These are phyloP conservation scores for Hanseniaspora valbyensis DNA, from an alignment of 805 yeast species.

Conservation along the genomic window DNA sequence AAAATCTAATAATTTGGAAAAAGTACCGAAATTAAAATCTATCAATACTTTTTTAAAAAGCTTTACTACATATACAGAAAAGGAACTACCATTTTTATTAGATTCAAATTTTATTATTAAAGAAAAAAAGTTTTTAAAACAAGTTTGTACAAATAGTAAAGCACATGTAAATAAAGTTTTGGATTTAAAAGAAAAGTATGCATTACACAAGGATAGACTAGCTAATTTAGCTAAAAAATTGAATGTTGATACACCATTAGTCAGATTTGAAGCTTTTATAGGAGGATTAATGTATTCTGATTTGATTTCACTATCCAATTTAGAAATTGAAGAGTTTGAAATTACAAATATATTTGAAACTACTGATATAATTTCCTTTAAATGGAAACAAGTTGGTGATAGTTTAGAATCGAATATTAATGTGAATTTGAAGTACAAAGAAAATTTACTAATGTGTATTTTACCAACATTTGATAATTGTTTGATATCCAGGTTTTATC, in stretches of 20 bases:
- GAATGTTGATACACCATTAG: conserved; percentile 18
- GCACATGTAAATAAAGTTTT: background rate
- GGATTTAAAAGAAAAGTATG: background rate
- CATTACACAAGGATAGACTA: background rate
- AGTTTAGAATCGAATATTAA: conserved; percentile 5
- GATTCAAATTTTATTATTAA: conserved; percentile 4
- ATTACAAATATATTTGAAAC: conserved; percentile 25
- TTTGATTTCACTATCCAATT: conserved; percentile 26
- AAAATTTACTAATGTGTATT: conserved; percentile 32
- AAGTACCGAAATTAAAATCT: background rate
- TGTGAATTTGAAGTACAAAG: conserved; percentile 18
- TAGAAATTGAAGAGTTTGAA: conserved; percentile 20
- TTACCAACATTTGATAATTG: conserved; percentile 41
- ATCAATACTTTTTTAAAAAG: background rate
- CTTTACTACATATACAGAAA: background rate
- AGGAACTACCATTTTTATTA: conserved; percentile 4
- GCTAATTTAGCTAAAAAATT: background rate
- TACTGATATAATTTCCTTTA: background rate
- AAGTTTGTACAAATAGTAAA: conserved; percentile 1
- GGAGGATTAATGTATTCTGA: conserved; percentile 25
- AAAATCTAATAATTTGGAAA: background rate
- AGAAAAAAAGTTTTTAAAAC: background rate
- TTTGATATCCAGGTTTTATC: conserved; percentile 37
- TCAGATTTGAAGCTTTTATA: conserved; percentile 26
- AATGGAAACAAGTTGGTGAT: conserved; percentile 8